Conservation (phyloP, 345 rosid species). For the Acer campestre region DNA sequence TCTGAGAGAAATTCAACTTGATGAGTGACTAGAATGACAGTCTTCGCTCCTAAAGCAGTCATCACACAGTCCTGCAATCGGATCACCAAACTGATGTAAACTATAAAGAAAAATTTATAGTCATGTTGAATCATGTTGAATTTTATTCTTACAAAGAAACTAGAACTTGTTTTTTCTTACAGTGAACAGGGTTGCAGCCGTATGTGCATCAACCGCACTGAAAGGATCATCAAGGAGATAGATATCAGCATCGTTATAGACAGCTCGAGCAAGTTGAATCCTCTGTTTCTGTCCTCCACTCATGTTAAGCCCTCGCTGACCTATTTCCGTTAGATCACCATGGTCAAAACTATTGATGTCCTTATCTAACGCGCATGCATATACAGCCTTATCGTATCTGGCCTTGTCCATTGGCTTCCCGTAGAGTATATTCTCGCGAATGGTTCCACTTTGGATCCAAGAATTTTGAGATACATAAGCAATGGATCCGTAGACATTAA, state of each 20-base stretch:
- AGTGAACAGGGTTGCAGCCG: slow-evolving; percentile 69
- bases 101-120: no score
- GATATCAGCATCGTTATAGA: slow-evolving; percentile 72
- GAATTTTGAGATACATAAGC: slow-evolving; percentile 82
- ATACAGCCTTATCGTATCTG: slow-evolving; percentile 54
- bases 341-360: slow-evolving; percentile 62
- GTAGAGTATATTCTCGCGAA: slow-evolving; percentile 67
- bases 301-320: slow-evolving; percentile 85
- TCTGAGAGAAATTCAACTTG: slow-evolving; percentile 82
- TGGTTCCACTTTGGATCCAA: slow-evolving; percentile 86
- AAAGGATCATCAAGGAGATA: slow-evolving; percentile 86
- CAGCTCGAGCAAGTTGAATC: slow-evolving; percentile 80
- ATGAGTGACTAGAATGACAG: slow-evolving; percentile 77
- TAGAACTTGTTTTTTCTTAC: slow-evolving; percentile 36
- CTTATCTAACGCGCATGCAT: slow-evolving; percentile 71
- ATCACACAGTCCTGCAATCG: slow-evolving; percentile 73
- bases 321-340: slow-evolving; percentile 83
- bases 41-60: slow-evolving; percentile 54
- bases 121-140: no score
- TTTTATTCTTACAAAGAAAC: not conserved
- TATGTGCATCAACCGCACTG: slow-evolving; percentile 85
- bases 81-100: not conserved
- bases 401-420: slow-evolving; percentile 63
- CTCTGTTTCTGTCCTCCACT: slow-evolving; percentile 96
- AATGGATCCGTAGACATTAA: slow-evolving; percentile 49